Evolutionary conservation across 495 filamentous ascomycete genomes (phyloP), one percentile per base, ranked within the genome.

Genomic region (Aspergillus diversus): DNA sequence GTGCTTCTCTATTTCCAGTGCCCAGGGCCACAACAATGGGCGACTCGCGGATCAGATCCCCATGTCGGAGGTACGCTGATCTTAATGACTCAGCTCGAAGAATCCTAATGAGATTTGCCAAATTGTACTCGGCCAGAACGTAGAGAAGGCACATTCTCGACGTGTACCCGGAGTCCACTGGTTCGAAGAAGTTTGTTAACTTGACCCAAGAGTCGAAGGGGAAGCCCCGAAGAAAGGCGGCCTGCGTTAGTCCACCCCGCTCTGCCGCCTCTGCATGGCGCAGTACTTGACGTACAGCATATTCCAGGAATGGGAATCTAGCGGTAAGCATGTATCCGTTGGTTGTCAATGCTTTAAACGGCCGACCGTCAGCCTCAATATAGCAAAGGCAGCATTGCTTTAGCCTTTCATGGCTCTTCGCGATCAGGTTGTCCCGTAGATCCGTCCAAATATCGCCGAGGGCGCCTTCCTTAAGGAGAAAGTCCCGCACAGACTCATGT

Each of bases 401-500:
- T 21, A 81, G 61, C 17, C 54, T 52, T 0, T 75, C 71, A 51
- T 83, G 76, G 61, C 73, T 73, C 58, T 32, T n/a, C 21, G 59
- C 60, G 32, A 63, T 32, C 5, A 72, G 65, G 33, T 75, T 64
- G 0, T n/a, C 15, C 12, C 0, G 39, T 4, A 43, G 43, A 0
- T 73, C 70, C 9, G 69, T 65, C 75, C 69, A 78, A 15, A 81
- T 7, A 27, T 68, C 56, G 7, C 63, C 35, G 0, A 81, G 51
- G 0, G 80, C 79, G 32, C 71, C 64, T n/a, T 75, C 69, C 57
- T 73, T 71, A 1, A 81, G 16, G 33, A 83, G 67, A 39, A 73
- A 80, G 56, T 80, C 75, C 27, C 71, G 62, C 11, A 81, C 80
- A 1, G 80, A 80, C 64, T 81, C 77, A 58, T 83, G 79, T 47